Evolutionary conservation across 352 stramenopile species (phyloP).

Genomic region (Globisporangium megalacanthum): DNA sequence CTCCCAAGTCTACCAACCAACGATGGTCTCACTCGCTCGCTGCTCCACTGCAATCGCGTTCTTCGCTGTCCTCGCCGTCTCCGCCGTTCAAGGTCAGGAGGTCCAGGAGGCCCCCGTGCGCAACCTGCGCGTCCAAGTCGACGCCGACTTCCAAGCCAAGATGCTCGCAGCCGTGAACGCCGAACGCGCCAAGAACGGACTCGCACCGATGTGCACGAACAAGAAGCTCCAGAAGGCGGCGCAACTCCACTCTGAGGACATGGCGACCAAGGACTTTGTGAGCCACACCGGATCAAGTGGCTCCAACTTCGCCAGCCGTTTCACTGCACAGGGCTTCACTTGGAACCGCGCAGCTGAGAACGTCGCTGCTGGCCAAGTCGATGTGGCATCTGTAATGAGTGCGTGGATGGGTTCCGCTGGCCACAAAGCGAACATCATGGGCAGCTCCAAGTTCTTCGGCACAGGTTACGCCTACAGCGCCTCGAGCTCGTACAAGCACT

Average conservation of each 20-base stretch:
- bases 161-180: conserved; percentile 20
- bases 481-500: conserved; percentile 35
- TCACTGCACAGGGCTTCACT: conserved; percentile 18
- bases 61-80: conserved; percentile 5
- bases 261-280: conserved; percentile 23
- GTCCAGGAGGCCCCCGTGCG: conserved; percentile 1
- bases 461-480: conserved; percentile 43
- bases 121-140: not conserved
- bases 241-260: conserved; percentile 24
- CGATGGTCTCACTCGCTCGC: conserved; percentile 4
- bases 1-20: not conserved
- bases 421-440: conserved; percentile 19
- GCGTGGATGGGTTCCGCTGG: conserved; percentile 16
- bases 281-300: conserved; percentile 23
- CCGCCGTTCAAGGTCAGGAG: not conserved
- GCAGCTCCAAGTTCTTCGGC: conserved; percentile 24
- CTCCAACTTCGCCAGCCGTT: conserved; percentile 12
- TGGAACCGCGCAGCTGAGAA: conserved; percentile 17
- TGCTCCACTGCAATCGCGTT: conserved; percentile 4
- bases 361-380: conserved; percentile 16
- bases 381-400: conserved; percentile 12
- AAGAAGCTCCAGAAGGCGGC: conserved; percentile 26
- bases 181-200: conserved; percentile 11
- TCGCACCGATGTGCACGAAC: conserved; percentile 9
- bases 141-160: conserved; percentile 5